Evolutionary conservation across 768 basidiomycete species (phyloP), one percentile per base, ranked within the genome.

Genomic region (Auriscalpium orientale): DNA sequence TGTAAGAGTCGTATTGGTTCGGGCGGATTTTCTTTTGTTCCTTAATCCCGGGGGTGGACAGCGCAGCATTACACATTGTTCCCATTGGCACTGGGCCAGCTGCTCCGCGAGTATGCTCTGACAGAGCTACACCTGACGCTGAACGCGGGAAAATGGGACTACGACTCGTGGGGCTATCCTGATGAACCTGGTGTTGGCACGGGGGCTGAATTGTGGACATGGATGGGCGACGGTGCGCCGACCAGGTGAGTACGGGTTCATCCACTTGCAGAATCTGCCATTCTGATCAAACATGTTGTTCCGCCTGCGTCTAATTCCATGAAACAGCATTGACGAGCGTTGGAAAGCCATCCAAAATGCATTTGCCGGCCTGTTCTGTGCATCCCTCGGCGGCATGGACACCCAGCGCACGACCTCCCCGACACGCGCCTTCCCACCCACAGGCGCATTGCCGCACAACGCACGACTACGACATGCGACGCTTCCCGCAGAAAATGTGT

Each of bases 91-190:
- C 76, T 98, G 16, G 89, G 94, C 4, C 88, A 95, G 65, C 86
- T 98, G 38, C 75, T 98, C 18, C 83, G 86, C 55, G 82, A 88
- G 68, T 89, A 95, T 67, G 83, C 86, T 1, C 83, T 95, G 21
- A 85, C 91, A 0, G 91, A 95, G 61, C 76, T 98, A 20, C 91
- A 95, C 64, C 80, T 98, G 8, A 85, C 87, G 10, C 77, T 98
- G 40, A 95, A 95, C 54, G 85, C 94, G 12, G 95, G 95, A 18
- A 87, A 85, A 62, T 98, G 95, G 95, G 79, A 89, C 66, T 92
- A 92, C 60, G 79, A 82, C 45, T 72, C 79, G 22, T 95, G 92
- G 89, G 91, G 89, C 1, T 81, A 85, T 60, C 91, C 94, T 0
- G 78, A 84, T 33, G 86, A 89, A 59, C 71, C 78, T 5, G 83